These are phyloP conservation scores for Sporothrix globosa DNA, from an alignment of 2,329 filamentous ascomycete species.

Conservation along the genomic window DNA sequence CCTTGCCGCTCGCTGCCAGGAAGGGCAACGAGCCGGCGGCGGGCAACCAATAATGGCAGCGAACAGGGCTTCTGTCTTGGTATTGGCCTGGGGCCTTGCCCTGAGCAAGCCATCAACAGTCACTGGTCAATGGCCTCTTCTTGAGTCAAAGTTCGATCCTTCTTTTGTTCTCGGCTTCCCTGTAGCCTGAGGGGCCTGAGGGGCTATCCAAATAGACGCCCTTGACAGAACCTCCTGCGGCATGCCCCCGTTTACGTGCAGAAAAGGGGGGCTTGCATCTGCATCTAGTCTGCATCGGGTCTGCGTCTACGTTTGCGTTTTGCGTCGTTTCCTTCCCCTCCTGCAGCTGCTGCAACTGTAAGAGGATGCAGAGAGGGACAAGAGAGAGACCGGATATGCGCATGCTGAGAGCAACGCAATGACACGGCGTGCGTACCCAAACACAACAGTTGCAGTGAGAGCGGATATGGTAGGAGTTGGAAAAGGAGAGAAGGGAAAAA, in stretches of 20 bases:
- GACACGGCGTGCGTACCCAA: conserved; percentile 27
- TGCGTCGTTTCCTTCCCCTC: background rate
- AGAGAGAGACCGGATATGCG: background rate
- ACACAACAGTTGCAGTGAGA: conserved; percentile 13
- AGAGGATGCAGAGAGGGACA: background rate
- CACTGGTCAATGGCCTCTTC: conserved; percentile 4
- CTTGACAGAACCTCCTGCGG: background rate
- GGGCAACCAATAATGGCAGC: conserved; percentile 29
- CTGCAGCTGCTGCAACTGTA: conserved; percentile 12
- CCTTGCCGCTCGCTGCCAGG: conserved; percentile 19
- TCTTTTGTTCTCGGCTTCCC: background rate
- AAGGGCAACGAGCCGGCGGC: conserved; percentile 23
- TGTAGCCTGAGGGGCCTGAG: background rate
- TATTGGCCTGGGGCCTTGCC: background rate
- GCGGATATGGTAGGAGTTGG: background rate
- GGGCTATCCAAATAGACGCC: conserved; percentile 12
- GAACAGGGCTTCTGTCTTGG: background rate
- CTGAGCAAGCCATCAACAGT: background rate
- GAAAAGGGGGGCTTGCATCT: conserved; percentile 24
- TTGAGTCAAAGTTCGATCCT: background rate
- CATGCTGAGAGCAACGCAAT: conserved; percentile 34
- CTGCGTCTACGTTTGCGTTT: background rate
- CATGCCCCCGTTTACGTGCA: conserved; percentile 22
- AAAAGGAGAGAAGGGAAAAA: background rate
- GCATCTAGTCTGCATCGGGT: background rate